Conservation (phyloP, 2,329 filamentous ascomycete species). For the Pseudogymnoascus sp. region DNA sequence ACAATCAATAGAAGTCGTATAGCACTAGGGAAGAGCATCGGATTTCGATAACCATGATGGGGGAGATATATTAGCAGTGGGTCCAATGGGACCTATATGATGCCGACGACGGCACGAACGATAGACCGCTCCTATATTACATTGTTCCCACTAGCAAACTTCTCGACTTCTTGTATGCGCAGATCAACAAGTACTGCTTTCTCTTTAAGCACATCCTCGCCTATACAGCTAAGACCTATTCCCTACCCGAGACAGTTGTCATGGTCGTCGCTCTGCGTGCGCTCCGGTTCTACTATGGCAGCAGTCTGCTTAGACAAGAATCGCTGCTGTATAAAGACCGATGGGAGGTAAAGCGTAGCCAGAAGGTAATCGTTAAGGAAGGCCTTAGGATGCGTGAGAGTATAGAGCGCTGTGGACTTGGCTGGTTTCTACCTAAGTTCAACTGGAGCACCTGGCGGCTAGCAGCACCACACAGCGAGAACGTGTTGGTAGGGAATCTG, state of each 20-base stretch:
- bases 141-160: neutral
- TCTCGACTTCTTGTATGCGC: neutral
- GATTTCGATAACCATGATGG: neutral
- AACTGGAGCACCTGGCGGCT: neutral
- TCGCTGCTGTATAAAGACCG: neutral
- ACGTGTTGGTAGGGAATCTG: neutral
- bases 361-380: neutral
- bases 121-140: neutral
- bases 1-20: neutral
- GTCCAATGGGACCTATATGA: neutral
- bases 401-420: neutral
- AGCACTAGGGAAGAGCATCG: neutral
- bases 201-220: neutral
- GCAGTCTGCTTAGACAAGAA: neutral
- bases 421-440: neutral
- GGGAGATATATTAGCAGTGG: neutral
- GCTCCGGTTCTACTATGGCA: neutral
- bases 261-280: neutral
- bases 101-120: neutral
- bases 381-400: neutral
- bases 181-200: neutral
- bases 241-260: neutral
- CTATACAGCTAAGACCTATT: neutral
- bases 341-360: neutral
- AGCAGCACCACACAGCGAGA: neutral